phyloP scores from a whole-genome alignment of 352 stramenopile species.

The Salisapilia sapeloensis region DNA sequence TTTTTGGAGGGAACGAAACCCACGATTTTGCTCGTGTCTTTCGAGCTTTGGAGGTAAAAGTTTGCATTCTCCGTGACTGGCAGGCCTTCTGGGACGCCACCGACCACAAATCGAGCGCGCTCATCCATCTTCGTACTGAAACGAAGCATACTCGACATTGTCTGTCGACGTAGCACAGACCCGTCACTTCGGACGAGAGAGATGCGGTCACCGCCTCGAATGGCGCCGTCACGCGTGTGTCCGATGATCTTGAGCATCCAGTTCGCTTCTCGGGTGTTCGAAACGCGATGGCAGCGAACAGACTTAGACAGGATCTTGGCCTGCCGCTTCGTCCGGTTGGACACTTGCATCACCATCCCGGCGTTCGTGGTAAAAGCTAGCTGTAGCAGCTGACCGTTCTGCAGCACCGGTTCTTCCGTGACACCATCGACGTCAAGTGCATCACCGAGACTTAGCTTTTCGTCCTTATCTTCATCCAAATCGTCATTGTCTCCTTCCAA shows the following conservation, averaged over 20 bases:
- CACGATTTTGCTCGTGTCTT: conserved; percentile 45
- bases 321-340: conserved; percentile 16
- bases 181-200: conserved; percentile 38
- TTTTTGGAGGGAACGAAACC: conserved; percentile 29
- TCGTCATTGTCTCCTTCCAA: conserved; percentile 1
- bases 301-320: conserved; percentile 33
- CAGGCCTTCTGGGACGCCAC: conserved; percentile 35
- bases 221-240: conserved; percentile 28
- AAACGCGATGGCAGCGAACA: conserved; percentile 21
- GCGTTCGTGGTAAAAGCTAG: conserved; percentile 27
- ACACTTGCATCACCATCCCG: conserved; percentile 21
- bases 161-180: conserved; percentile 36
- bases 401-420: conserved; percentile 9
- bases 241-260: conserved; percentile 45
- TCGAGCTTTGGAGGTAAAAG: conserved; percentile 57
- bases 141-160: conserved; percentile 35
- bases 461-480: conserved; percentile 38
- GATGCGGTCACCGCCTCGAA: conserved; percentile 40
- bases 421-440: conserved; percentile 4
- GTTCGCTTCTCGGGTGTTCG: conserved; percentile 14
- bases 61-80: conserved; percentile 40
- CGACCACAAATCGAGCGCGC: conserved; percentile 46
- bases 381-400: conserved; percentile 36
- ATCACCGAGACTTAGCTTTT: conserved; percentile 5
- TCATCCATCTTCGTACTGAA: conserved; percentile 52